Percentiles rank a stretch among this genome's conserved stretches.
Conservation (phyloP, 495 filamentous ascomycete species). For the Tuber melanosporum region DNA sequence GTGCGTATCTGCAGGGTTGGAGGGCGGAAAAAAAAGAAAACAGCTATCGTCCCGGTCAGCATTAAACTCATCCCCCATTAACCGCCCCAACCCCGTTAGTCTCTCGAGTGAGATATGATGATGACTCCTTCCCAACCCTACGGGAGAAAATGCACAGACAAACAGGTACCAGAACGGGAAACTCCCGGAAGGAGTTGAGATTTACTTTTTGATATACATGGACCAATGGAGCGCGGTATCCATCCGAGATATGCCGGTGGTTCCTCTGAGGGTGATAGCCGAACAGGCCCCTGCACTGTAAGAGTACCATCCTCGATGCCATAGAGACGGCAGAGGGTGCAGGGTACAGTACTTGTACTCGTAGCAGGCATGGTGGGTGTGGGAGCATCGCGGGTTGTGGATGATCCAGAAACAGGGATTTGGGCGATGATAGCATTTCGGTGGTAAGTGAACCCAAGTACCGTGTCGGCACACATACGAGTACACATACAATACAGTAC, state of each 20-base stretch:
- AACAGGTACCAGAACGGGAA: neutral
- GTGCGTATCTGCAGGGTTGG: neutral
- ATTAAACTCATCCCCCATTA: neutral
- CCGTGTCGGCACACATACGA: neutral
- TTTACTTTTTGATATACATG: neutral
- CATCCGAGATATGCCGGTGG: conserved; percentile 1
- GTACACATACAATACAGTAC: neutral
- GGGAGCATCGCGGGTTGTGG: neutral
- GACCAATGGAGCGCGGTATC: neutral
- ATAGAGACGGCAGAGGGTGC: neutral
- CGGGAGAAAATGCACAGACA: neutral
- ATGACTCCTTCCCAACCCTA: neutral
- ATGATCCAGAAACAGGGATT: conserved; percentile 1
- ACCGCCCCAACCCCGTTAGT: neutral
- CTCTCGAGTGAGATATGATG: neutral
- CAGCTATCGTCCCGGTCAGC: neutral
- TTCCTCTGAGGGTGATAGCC: neutral
- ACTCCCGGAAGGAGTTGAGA: neutral
- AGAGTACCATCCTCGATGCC: neutral
- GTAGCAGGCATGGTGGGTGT: neutral
- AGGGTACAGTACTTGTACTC: neutral
- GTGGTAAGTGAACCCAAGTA: neutral
- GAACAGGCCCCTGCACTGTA: neutral
- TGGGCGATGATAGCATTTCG: neutral
- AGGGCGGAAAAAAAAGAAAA: neutral